Base-by-base conservation (phyloP, 2,329 filamentous ascomycete genomes). In the Alternaria sp. region DNA sequence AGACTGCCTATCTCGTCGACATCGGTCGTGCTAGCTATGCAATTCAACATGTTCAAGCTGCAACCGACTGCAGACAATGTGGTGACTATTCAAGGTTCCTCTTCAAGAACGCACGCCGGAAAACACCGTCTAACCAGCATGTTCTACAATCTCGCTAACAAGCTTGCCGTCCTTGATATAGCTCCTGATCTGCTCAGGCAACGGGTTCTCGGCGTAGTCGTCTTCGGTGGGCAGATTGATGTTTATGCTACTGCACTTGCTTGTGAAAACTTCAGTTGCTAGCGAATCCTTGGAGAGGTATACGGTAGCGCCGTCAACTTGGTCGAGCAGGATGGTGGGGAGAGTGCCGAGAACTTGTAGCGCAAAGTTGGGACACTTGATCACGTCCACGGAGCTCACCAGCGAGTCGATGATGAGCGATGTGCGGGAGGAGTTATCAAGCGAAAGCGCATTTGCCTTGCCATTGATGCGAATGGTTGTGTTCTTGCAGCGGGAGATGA, bases 391-490 rank as follows among this genome's bases (percentile, higher is more conserved):
- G 32, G 91, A 93, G 49, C 92, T 96, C 48, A 98, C 92, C 11
- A 98, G 88, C 1, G 89, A 92, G 71, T 98, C 94, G 54, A 98
- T 87, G 52, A 98, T 88, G 54, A 99, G 86, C 28, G 92, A 96
- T 18, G 96, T 84, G 51, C 92, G 90, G 47, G 85, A 87, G 57
- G 90, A 94, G 82, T 97, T 97, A 81, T 98, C 95, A 69, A 98
- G 87, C 5, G 93, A 94, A 64, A 99, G 91, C n/a, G 95, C 93
- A 77, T 99, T 99, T 59, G 92, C 93, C 81, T 99, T 99, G 80
- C 93, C 94, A 74, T 88, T 91, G 75, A 99, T 83, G 69, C 96
- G 91, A 72, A 99, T 87, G 24, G 94, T 96, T 5, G 91, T 91
- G 80, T 95, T 95, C 80, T 89, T 93, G 85, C 94, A 98, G 70